phyloP scores from a whole-genome alignment of 2,329 filamentous ascomycete genomes.

The Colletotrichum siamense region DNA sequence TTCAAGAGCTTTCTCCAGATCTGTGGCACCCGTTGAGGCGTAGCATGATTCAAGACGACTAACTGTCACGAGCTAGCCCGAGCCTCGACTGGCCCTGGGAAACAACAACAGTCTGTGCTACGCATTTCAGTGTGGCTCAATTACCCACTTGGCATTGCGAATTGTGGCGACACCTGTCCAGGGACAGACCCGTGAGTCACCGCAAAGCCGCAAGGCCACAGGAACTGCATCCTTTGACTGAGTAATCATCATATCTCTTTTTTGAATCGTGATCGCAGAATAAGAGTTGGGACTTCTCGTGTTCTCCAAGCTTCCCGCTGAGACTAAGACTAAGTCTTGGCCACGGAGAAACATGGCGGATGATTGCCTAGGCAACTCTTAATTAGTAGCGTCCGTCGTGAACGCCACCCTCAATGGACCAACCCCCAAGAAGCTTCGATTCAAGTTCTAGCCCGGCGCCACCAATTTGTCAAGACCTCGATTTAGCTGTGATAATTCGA shows the following conservation, averaged over 20 bases:
- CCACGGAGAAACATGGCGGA: not conserved
- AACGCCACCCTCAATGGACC: not conserved
- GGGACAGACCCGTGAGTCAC: not conserved
- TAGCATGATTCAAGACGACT: not conserved
- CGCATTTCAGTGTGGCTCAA: not conserved
- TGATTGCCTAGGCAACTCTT: not conserved
- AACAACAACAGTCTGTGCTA: conserved; percentile 11
- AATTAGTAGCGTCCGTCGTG: not conserved
- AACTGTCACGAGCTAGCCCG: not conserved
- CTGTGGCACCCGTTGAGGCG: not conserved
- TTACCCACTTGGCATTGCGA: not conserved
- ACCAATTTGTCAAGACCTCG: not conserved
- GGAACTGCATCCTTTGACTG: not conserved
- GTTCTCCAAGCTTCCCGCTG: not conserved
- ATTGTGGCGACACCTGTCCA: not conserved
- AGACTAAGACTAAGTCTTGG: not conserved
- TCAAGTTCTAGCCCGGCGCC: not conserved
- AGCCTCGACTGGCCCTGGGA: not conserved
- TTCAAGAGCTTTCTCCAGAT: not conserved
- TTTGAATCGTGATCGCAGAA: not conserved
- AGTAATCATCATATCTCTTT: not conserved
- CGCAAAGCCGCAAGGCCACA: not conserved
- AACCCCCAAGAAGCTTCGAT: not conserved
- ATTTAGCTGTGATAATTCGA: not conserved
- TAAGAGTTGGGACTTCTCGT: not conserved